These are phyloP conservation scores for Neurospora sp. DNA, from an alignment of 495 filamentous ascomycete species.

Conservation along the genomic window DNA sequence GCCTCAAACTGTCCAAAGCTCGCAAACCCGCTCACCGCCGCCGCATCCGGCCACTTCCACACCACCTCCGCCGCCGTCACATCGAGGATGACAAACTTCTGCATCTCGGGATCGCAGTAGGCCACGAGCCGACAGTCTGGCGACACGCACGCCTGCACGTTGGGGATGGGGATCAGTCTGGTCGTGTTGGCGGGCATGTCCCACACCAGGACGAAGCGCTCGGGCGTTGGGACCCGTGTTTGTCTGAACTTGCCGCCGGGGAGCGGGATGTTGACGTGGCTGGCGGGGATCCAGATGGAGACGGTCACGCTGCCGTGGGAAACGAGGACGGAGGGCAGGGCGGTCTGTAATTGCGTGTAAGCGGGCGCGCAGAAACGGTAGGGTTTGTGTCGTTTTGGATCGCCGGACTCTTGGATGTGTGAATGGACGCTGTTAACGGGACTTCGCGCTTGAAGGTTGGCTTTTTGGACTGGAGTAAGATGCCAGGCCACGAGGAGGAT, in stretches of 20 bases:
- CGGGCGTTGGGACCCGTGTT: slow-evolving; percentile 2
- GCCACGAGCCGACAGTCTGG: slow-evolving; percentile 20
- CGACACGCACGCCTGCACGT: slow-evolving; percentile 18
- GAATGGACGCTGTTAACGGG: slow-evolving; percentile 8
- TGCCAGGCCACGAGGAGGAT: slow-evolving; percentile 22
- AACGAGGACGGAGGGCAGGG: slow-evolving; percentile 15
- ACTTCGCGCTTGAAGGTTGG: slow-evolving; percentile 8
- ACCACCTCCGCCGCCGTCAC: slow-evolving; percentile 10
- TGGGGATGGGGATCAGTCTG: slow-evolving; percentile 16
- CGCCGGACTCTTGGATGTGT: slow-evolving; percentile 1
- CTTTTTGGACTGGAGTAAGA: slow-evolving; percentile 14
- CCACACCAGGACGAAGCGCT: slow-evolving; percentile 20
- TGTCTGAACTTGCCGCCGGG: slow-evolving; percentile 9
- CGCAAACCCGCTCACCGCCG: slow-evolving; percentile 1
- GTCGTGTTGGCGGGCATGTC: slow-evolving; percentile 16
- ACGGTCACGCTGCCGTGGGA: slow-evolving; percentile 14
- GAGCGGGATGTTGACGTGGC: slow-evolving; percentile 11
- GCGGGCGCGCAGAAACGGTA: slow-evolving; percentile 16
- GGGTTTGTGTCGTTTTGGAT: slow-evolving; percentile 13
- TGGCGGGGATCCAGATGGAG: slow-evolving; percentile 23
- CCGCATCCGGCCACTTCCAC: slow-evolving; percentile 19
- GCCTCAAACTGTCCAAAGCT: slow-evolving; percentile 17
- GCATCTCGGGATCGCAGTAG: slow-evolving; percentile 12
- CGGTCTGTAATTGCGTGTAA: slow-evolving; percentile 15
- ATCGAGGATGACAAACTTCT: slow-evolving; percentile 15